Evolutionary conservation across 2,329 filamentous ascomycete species (phyloP).

Genomic region (Fusarium sublunatum): DNA sequence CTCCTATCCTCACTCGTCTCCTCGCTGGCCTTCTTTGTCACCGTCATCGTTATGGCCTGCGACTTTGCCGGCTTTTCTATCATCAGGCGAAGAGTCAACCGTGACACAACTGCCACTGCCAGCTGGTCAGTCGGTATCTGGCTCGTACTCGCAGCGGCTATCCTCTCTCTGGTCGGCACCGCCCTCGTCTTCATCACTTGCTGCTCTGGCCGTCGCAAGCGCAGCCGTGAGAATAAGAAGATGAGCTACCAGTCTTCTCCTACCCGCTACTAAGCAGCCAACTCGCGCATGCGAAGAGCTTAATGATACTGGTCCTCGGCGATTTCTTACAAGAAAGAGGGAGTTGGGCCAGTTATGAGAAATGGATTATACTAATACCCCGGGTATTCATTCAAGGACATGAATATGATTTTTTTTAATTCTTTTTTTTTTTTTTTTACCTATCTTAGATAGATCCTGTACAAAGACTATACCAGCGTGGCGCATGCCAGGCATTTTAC

Average conservation of each 20-base stretch:
- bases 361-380: constrained; percentile 20
- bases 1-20: constrained; percentile 63
- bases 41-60: constrained; percentile 61
- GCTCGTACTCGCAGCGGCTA: constrained; percentile 67
- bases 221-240: constrained; percentile 44
- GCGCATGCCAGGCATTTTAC: not conserved
- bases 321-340: not conserved
- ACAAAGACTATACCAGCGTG: constrained; percentile 22
- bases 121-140: constrained; percentile 67
- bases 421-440: constrained; percentile 1
- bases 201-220: constrained; percentile 62
- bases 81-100: constrained; percentile 64
- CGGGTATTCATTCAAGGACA: constrained; percentile 20
- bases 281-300: not conserved
- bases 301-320: not conserved
- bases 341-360: constrained; percentile 23
- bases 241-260: constrained; percentile 44
- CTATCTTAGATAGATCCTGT: constrained; percentile 3
- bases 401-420: constrained; percentile 26
- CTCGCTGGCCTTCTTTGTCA: constrained; percentile 62
- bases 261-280: constrained; percentile 26
- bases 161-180: constrained; percentile 65
- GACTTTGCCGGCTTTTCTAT: constrained; percentile 70
- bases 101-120: constrained; percentile 57
- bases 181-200: constrained; percentile 71